Base-by-base conservation (phyloP, 495 filamentous ascomycete genomes). In the Astrothelium macrocarpum region DNA sequence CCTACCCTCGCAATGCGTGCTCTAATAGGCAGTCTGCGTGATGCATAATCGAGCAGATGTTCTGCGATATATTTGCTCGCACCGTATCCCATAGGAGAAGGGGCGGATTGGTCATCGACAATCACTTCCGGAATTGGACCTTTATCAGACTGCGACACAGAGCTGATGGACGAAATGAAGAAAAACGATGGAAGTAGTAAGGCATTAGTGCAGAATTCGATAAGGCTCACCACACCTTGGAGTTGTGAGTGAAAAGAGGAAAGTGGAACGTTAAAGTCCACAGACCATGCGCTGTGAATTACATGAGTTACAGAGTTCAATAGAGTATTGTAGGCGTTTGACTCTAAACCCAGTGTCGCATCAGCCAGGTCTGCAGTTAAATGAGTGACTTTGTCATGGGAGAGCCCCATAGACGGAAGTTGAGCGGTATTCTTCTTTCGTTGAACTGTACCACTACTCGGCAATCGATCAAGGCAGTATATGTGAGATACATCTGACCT, bases 271-370 rank as follows among this genome's bases (percentile, higher is more conserved):
- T 79, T 78, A 70, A 80, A 79, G 69, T 80, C 76, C 39, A 79
- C 76, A 1, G 72, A 59, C 79, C 78, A 81, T 39, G 77, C 77
- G 60, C 78, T 79, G 68, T 80, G 77, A 34, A 81, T 74, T 60
- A 81, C 62, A 1, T 72, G 43, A 2, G 69, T 74, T 3, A 69
- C 49, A 20, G 53, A 63, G 12, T 53, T 9, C 0, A 63, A 59
- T 5, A 75, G 66, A 10, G 14, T 59, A 7, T 60, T 20, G 61
- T 71, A 74, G 2, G 53, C 36, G 0, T 59, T 32, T 18, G 32
- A 12, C 0, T 60, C 14, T 0, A 80, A 66, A 18, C 66, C 66
- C 16, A 77, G 62, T 10, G 58, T 10, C 9, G 32, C 23, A 16
- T 65, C 32, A 1, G 62, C 26, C 2, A 77, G 64, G 53, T 73